phyloP scores from a whole-genome alignment of 305 asterid species.

The Fraxinus baroniana region DNA sequence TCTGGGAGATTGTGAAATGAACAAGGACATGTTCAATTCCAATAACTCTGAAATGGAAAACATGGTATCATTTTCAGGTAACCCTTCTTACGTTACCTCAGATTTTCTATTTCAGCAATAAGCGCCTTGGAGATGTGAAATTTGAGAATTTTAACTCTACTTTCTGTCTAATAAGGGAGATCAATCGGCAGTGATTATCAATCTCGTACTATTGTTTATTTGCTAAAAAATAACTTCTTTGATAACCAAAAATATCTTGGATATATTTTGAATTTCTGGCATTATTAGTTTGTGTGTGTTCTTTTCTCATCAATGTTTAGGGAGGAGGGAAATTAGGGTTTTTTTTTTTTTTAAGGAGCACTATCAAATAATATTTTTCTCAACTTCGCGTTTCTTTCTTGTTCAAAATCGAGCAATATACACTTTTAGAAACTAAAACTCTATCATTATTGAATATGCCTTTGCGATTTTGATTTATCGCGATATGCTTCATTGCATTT shows the following conservation, averaged over 20 bases:
- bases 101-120: background rate
- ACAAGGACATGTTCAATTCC: background rate
- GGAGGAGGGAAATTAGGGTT: background rate
- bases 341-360: background rate
- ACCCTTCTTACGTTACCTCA: conserved; percentile 9
- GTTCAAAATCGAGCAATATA: background rate
- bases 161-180: background rate
- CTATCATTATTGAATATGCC: background rate
- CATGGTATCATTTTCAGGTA: conserved; percentile 1
- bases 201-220: background rate
- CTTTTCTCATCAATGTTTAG: background rate
- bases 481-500: background rate
- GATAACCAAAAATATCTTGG: background rate
- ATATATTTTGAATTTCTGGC: background rate
- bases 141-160: background rate
- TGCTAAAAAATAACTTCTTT: background rate
- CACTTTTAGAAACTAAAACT: background rate
- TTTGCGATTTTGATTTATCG: background rate
- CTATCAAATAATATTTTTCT: background rate
- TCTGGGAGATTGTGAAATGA: background rate
- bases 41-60: background rate
- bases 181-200: background rate
- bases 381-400: background rate
- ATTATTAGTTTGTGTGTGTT: background rate
- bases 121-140: background rate